These are phyloP conservation scores for Tetramitus jugosus DNA, from an alignment of 208 protist species.

Conservation along the genomic window DNA sequence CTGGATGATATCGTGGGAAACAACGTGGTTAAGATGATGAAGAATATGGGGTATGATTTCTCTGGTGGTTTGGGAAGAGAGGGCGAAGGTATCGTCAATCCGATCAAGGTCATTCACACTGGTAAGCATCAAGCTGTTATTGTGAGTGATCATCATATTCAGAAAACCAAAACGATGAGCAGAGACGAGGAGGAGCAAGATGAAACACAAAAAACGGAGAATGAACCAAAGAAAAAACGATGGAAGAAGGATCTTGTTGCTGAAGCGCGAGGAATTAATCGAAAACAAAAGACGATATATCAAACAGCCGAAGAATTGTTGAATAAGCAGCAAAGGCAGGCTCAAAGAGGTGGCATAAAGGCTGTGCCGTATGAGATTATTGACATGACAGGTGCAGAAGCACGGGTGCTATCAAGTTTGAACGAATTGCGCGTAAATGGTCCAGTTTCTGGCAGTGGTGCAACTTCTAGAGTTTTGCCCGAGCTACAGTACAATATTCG, in stretches of 20 bases:
- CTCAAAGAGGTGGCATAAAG: background rate
- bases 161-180: background rate
- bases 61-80: background rate
- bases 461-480: background rate
- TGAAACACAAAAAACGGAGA: background rate
- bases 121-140: background rate
- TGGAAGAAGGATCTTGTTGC: too few species aligned
- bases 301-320: background rate
- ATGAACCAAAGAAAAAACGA: background rate
- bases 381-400: conserved; percentile 15
- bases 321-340: background rate
- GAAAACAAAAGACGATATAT: background rate
- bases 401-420: background rate
- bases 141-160: conserved; percentile 6
- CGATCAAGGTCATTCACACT: conserved; percentile 1
- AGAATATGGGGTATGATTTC: conserved; percentile 1
- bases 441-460: background rate
- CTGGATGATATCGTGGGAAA: background rate
- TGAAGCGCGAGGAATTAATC: too few species aligned
- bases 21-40: conserved; percentile 15
- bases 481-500: conserved; percentile 16
- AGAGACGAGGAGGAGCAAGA: background rate
- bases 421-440: background rate
- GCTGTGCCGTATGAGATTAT: background rate
- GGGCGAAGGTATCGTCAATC: conserved; percentile 6